These are phyloP conservation scores for Excoecaria cochinchinensis DNA, from an alignment of 345 rosid genomes.

Conservation along the genomic window DNA sequence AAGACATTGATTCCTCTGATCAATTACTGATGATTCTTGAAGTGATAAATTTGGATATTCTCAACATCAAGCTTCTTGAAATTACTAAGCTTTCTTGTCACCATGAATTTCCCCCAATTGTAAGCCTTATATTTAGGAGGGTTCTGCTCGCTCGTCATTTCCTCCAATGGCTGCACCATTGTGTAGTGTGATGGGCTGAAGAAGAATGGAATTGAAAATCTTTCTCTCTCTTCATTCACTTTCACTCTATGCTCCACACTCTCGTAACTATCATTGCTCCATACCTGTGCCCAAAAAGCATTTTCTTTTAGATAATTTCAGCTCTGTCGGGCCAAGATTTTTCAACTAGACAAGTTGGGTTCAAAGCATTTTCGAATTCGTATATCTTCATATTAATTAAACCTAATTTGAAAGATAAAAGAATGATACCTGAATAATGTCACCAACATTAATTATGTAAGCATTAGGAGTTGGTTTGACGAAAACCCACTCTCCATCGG, in stretches of 20 bases:
- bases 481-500: conserved; percentile 66
- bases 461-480: conserved; percentile 55
- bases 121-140: conserved; percentile 36
- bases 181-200: conserved; percentile 38
- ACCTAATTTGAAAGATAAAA: background rate
- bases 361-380: too few species aligned
- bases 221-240: conserved; percentile 45
- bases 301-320: background rate
- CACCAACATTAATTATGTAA: conserved; percentile 69
- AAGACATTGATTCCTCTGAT: too few species aligned
- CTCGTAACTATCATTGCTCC: conserved; percentile 49
- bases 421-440: conserved; percentile 48
- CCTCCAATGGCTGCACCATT: conserved; percentile 40
- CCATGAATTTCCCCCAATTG: conserved; percentile 43
- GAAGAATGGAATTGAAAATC: conserved; percentile 48
- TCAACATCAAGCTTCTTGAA: conserved; percentile 45
- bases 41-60: conserved; percentile 44
- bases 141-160: conserved; percentile 31
- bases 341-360: too few species aligned
- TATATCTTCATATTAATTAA: too few species aligned
- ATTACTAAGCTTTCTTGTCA: conserved; percentile 36
- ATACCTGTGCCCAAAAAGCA: conserved; percentile 30
- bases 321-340: too few species aligned
- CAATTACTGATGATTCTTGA: conserved; percentile 11
- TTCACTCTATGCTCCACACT: conserved; percentile 53